Conservation (phyloP, 2,329 filamentous ascomycete genomes). For the Neofusicoccum ribis region DNA sequence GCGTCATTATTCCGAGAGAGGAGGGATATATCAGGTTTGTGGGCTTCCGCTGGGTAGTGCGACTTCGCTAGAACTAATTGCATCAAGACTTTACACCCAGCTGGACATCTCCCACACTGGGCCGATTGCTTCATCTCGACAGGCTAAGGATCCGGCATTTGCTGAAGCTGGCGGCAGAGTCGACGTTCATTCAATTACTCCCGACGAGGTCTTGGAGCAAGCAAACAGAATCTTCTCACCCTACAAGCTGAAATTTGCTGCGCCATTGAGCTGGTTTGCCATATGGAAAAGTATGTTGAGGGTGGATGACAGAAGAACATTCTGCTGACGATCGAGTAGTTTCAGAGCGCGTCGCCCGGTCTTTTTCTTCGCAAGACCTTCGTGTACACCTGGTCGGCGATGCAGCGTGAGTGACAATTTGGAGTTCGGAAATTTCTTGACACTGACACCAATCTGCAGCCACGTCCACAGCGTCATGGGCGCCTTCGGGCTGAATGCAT, state of each 20-base stretch:
- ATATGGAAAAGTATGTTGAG: constrained; percentile 29
- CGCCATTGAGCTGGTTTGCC: constrained; percentile 38
- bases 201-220: constrained; percentile 39
- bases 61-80: too few relatives aligned
- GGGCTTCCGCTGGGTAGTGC: background rate
- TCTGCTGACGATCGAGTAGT: constrained; percentile 21
- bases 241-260: constrained; percentile 34
- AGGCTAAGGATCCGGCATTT: constrained; percentile 28
- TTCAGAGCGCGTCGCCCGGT: constrained; percentile 35
- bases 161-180: constrained; percentile 31
- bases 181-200: constrained; percentile 35
- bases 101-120: constrained; percentile 29
- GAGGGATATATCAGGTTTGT: constrained; percentile 28
- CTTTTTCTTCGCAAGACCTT: constrained; percentile 32
- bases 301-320: too few relatives aligned
- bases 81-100: constrained; percentile 34
- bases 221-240: constrained; percentile 37
- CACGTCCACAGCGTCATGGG: constrained; percentile 40
- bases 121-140: constrained; percentile 4
- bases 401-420: constrained; percentile 28
- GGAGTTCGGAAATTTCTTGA: too few relatives aligned
- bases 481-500: constrained; percentile 40
- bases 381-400: constrained; percentile 36
- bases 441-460: constrained; percentile 16
- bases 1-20: constrained; percentile 37